Base-by-base conservation (phyloP, 148 eudicot genomes). In the Nepenthes gracilis region DNA sequence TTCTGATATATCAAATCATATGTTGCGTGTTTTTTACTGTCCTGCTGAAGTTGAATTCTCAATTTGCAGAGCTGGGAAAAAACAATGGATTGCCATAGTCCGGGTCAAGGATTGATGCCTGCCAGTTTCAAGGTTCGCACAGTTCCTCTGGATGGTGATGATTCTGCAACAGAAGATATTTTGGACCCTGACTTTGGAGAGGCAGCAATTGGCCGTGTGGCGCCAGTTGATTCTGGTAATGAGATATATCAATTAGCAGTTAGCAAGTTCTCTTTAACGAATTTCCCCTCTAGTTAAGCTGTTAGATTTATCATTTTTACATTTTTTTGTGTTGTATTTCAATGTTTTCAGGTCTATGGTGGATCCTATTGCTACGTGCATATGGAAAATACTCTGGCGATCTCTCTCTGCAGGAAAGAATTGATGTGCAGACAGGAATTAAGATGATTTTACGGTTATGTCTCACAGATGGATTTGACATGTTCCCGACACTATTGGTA, bases 351-450 rank as follows among this genome's bases (percentile, higher is more conserved):
- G 85, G 85, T 57, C 59, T 81, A 15, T 81, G 85, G 85, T 81
- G 85, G 85, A 81, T 81, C 64, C 77, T 77, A 69, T 47, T 77
- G 63, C 71, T 77, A 35, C 81, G 82, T 58, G 85, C 85, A 36
- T 81, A 81, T 64, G 82, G 81, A 38, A 81, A 81, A 64, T 60
- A 64, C 64, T 68, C 81, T 14, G 82, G 85, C 40, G 85, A 81
- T 81, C 75, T 72, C 37, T 66, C 79, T 9, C 77, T 81, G 60
- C 79, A 75, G 73, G 81, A 81, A 64, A 77, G 81, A 70, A 57
- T 81, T 62, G 85, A 81, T 81, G 85, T 81, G 43, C 85, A 81
- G 70, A 81, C 85, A 54, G 85, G 85, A 64, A 77, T 81, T 23
- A 81, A 69, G 73, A 81, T 81, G 85, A 75, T 81, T 47, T 62